A percentile compares a stretch with the other conserved stretches of the same genome.
Conservation (phyloP, 768 basidiomycete species). For the Harrya chromipes region DNA sequence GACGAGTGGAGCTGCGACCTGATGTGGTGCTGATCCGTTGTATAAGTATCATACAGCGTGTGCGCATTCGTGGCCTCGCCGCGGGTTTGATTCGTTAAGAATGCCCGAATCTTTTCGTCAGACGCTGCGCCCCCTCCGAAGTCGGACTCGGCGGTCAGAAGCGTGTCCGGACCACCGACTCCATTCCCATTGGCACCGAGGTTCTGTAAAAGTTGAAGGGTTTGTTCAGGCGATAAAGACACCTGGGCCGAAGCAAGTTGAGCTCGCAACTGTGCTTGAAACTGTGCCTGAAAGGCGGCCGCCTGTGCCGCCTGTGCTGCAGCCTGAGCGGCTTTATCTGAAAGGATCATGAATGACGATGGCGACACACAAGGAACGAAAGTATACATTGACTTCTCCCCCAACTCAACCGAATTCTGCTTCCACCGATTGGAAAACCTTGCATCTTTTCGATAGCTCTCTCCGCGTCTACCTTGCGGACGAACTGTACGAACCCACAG, state of each 20-base stretch:
- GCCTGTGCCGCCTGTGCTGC: conserved; percentile 82
- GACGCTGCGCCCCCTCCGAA: conserved; percentile 14
- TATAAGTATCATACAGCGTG: conserved; percentile 21
- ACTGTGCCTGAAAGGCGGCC: conserved; percentile 56
- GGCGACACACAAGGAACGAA: neutral
- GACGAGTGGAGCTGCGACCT: conserved; percentile 22
- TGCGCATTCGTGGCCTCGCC: conserved; percentile 13
- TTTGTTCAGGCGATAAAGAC: conserved; percentile 57
- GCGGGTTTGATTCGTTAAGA: conserved; percentile 19
- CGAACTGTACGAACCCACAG: conserved; percentile 95
- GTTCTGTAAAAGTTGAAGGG: conserved; percentile 58
- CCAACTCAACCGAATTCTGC: conserved; percentile 89
- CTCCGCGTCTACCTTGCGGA: conserved; percentile 88
- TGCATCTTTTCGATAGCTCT: conserved; percentile 95
- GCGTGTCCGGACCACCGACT: conserved; percentile 8
- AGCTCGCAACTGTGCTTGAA: conserved; percentile 37
- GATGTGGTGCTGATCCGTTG: conserved; percentile 17
- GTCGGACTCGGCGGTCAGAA: conserved; percentile 8
- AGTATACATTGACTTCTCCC: conserved; percentile 82
- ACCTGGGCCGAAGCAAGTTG: conserved; percentile 26
- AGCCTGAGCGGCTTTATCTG: conserved; percentile 89
- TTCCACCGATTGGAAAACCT: conserved; percentile 91
- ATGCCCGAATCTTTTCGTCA: conserved; percentile 25
- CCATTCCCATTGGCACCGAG: conserved; percentile 42
- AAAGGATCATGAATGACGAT: conserved; percentile 5